Conservation (phyloP, 140 eudicot species). For the Cichorium intybus region DNA sequence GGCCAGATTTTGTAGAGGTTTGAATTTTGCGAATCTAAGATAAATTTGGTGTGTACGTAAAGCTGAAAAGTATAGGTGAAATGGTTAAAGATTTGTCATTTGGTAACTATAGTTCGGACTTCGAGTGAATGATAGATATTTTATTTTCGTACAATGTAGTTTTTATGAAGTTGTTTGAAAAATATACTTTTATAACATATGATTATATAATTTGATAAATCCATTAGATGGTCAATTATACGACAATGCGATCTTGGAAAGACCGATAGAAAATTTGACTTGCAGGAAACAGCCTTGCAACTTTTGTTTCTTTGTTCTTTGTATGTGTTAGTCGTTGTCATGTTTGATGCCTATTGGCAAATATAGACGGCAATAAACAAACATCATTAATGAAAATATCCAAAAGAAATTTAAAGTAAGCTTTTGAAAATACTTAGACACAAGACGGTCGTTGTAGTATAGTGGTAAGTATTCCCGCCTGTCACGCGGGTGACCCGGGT, state of each 20-base stretch:
- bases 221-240: not conserved
- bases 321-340: not conserved
- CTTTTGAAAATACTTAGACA: too few relatives aligned
- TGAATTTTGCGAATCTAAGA: not conserved
- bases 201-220: not conserved
- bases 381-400: too few relatives aligned
- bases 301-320: not conserved
- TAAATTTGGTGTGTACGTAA: not conserved
- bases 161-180: not conserved
- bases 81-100: not conserved
- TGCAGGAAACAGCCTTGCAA: constrained; percentile 12
- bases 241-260: not conserved
- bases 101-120: not conserved
- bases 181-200: not conserved
- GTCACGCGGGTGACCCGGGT: constrained; percentile 95
- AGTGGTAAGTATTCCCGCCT: constrained; percentile 93
- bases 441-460: constrained; percentile 50
- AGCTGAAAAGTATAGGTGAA: not conserved
- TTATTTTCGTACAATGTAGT: not conserved
- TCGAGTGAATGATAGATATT: not conserved
- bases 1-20: not conserved
- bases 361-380: not conserved
- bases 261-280: not conserved
- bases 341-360: too few relatives aligned
- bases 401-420: too few relatives aligned